A percentile compares a stretch with the other conserved stretches of the same genome.
phyloP scores from a whole-genome alignment of 2,329 filamentous ascomycete genomes.

The Colletotrichum sojae region DNA sequence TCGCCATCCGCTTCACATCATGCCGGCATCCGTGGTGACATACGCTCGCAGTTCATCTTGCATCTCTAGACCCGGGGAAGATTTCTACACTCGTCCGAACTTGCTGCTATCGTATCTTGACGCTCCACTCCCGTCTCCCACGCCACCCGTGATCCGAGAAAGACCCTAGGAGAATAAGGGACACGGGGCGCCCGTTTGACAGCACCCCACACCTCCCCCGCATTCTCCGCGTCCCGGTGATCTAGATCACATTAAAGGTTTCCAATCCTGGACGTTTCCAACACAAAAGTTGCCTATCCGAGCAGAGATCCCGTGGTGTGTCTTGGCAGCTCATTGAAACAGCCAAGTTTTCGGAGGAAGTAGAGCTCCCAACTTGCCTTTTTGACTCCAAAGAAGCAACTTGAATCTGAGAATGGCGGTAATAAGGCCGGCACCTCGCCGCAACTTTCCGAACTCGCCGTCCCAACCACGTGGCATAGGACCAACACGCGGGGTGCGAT shows the following conservation, averaged over 20 bases:
- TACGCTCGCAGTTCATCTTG: not conserved
- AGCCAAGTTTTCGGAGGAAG: not conserved
- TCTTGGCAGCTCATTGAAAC: not conserved
- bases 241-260: not conserved
- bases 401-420: not conserved
- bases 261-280: slow-evolving; percentile 3
- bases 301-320: not conserved
- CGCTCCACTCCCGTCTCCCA: not conserved
- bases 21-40: not conserved
- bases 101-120: not conserved
- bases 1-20: not conserved
- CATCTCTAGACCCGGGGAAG: not conserved
- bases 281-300: slow-evolving; percentile 1
- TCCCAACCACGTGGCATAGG: slow-evolving; percentile 1
- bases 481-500: not conserved
- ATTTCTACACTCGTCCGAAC: not conserved
- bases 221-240: not conserved
- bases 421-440: not conserved
- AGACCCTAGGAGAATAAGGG: not conserved
- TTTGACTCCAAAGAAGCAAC: not conserved
- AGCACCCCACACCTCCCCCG: slow-evolving; percentile 3
- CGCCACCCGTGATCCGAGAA: not conserved
- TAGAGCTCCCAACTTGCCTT: not conserved
- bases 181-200: not conserved
- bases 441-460: not conserved